These are phyloP conservation scores for Amborella trichopoda DNA, from an alignment of 164 flowering plant species.

Conservation along the genomic window DNA sequence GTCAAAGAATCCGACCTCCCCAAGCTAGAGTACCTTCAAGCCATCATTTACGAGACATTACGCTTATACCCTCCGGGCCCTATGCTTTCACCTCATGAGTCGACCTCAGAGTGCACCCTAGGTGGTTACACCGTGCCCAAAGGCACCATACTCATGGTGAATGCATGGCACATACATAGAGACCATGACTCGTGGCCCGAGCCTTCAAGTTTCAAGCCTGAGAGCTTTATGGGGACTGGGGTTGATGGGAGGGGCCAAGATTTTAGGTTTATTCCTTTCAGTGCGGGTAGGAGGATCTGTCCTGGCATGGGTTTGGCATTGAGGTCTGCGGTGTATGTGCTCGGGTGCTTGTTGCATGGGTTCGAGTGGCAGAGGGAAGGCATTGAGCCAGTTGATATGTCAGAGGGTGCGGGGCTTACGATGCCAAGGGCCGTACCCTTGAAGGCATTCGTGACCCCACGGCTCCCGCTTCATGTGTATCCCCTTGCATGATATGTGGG, in stretches of 20 bases:
- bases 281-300: constrained; percentile 36
- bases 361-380: constrained; percentile 19
- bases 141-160: constrained; percentile 17
- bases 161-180: constrained; percentile 12
- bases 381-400: constrained; percentile 5
- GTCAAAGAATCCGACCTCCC: constrained; percentile 24
- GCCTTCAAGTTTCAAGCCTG: constrained; percentile 29
- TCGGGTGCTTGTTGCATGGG: constrained; percentile 26
- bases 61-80: constrained; percentile 21
- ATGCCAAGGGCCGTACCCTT: constrained; percentile 2
- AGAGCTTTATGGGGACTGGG: constrained; percentile 21
- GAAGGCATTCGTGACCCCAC: constrained; percentile 1
- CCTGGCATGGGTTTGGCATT: constrained; percentile 17
- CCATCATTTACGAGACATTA: constrained; percentile 15
- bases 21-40: constrained; percentile 16
- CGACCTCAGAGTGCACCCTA: constrained; percentile 11
- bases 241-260: constrained; percentile 11
- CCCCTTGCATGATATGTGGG: no score
- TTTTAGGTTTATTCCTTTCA: constrained; percentile 27
- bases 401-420: neutral
- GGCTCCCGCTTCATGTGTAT: constrained; percentile 2
- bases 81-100: constrained; percentile 20
- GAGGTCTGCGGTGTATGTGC: constrained; percentile 18
- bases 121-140: constrained; percentile 25
- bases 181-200: constrained; percentile 22